Base-by-base conservation (phyloP, 768 basidiomycete species). In the Sistotremastrum niveocremeum region DNA sequence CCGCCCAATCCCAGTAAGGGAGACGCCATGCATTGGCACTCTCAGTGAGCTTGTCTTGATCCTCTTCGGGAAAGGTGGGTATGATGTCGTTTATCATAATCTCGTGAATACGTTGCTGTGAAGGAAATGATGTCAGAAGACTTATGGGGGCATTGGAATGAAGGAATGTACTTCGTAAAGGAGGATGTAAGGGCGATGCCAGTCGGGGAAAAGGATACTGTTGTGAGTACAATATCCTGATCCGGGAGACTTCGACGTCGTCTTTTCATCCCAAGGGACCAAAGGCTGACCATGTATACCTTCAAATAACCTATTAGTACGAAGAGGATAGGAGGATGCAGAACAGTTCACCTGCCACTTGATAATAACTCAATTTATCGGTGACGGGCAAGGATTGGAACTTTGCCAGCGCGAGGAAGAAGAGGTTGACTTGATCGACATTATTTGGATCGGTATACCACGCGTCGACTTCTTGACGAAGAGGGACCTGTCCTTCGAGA, bases 1-100 rank as follows among this genome's bases (percentile, higher is more conserved):
- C 42, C 4, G 72, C 71, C 73, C 73, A 74, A 53, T 74, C 73
- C 73, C 72, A 74, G 59, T 66, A 74, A 0, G 70, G 70, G 40
- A 61, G 56, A 20, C 70, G 64, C 6, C 71, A 55, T 9, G 57
- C 46, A 20, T 44, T 32, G 4, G 71, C 70, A 1, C 64, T 67
- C 20, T 54, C 38, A 20, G 55, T 44, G 65, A 66, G 70, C 6
- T 30, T 46, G 1, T 43, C 37, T 29, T 48, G 37, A 40, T 48
- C 51, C 20, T 20, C 20, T 1, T 20, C 20, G 2, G 20, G 20
- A 20, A 20, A 20, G 2, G 20, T 20, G 20, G 20, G 20, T 0
- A 56, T 57, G 2, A 43, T 39, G 56, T 74, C 74, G 2, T 56
- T 65, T 7, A 54, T 52, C 1, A 73, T 74, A n/a, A 73, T 67